phyloP scores from a whole-genome alignment of 164 flowering plant genomes.

The Nymphaea colorata region DNA sequence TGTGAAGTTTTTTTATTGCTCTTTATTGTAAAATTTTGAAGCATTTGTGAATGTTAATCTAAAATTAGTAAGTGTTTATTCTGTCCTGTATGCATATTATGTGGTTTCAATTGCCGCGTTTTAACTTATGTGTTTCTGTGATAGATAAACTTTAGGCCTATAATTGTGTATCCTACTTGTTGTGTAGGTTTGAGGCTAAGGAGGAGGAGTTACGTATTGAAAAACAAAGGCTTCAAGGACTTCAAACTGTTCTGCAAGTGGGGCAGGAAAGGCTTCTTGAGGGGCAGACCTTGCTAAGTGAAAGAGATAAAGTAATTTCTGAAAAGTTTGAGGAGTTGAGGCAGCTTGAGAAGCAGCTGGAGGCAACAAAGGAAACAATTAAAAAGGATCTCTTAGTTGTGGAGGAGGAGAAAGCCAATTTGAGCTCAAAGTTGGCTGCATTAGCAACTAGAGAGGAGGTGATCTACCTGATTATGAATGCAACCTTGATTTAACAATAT shows the following conservation, averaged over 20 bases:
- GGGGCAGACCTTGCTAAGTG: constrained; percentile 54
- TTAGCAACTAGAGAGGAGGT: constrained; percentile 70
- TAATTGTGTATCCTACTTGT: not conserved
- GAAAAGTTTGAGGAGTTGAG: constrained; percentile 43
- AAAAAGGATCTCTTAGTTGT: constrained; percentile 32
- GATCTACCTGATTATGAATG: not conserved
- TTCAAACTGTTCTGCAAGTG: constrained; percentile 46
- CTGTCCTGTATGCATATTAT: not conserved
- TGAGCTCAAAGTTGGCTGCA: constrained; percentile 31
- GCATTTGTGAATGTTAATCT: not conserved
- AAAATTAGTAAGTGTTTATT: too few relatives aligned
- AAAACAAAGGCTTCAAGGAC: constrained; percentile 52
- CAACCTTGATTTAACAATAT: not conserved
- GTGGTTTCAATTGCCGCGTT: not conserved
- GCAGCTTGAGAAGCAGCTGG: constrained; percentile 52
- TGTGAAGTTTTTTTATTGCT: not conserved
- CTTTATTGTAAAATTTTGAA: not conserved
- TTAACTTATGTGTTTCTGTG: not conserved
- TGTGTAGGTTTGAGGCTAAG: constrained; percentile 65
- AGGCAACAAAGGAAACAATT: constrained; percentile 29
- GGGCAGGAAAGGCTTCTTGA: constrained; percentile 65
- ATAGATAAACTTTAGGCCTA: not conserved
- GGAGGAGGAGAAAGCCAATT: constrained; percentile 36
- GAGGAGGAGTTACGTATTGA: constrained; percentile 66
- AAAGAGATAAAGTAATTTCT: constrained; percentile 59